A percentile compares a stretch with the other conserved stretches of the same genome.
Conservation (phyloP, 805 yeast genomes). For the Nadsonia fulvescens region DNA sequence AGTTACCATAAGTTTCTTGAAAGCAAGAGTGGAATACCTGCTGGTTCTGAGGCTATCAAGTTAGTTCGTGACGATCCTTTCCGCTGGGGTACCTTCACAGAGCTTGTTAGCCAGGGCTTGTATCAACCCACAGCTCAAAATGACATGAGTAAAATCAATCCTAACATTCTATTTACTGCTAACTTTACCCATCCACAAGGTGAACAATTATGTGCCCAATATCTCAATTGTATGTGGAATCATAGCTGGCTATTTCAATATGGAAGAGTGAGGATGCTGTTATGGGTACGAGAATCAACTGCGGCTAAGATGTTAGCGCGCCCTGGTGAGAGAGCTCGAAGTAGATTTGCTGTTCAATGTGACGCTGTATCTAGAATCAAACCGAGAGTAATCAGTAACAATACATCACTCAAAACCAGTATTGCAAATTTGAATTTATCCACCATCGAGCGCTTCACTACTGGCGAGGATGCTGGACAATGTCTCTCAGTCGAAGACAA, state of each 20-base stretch:
- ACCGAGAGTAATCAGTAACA: no score
- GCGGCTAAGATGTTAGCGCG: slow-evolving; percentile 46
- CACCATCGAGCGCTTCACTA: no score
- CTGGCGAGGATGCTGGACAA: no score
- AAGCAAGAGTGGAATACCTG: slow-evolving; percentile 3
- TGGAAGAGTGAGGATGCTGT: slow-evolving; percentile 58
- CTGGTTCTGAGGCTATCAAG: slow-evolving; percentile 4
- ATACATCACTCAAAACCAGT: no score
- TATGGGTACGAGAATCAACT: slow-evolving; percentile 45
- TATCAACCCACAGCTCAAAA: slow-evolving; percentile 23
- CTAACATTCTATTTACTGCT: slow-evolving; percentile 38
- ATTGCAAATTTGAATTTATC: no score
- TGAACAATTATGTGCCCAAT: slow-evolving; percentile 57
- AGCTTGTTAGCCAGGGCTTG: slow-evolving; percentile 26
- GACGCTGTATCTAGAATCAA: no score
- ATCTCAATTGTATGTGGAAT: slow-evolving; percentile 49
- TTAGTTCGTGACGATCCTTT: slow-evolving; percentile 33
- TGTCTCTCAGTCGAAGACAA: no score
- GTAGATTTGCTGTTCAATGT: slow-evolving; percentile 44
- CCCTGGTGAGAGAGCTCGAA: slow-evolving; percentile 32
- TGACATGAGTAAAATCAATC: slow-evolving; percentile 26
- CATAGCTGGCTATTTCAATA: slow-evolving; percentile 58
- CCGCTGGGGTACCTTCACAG: slow-evolving; percentile 43
- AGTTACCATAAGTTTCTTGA: slow-evolving; percentile 14
- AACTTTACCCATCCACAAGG: slow-evolving; percentile 39